Evolutionary conservation across 306 rosid genomes (phyloP).

Genomic region (Pachyrhizus erosus): DNA sequence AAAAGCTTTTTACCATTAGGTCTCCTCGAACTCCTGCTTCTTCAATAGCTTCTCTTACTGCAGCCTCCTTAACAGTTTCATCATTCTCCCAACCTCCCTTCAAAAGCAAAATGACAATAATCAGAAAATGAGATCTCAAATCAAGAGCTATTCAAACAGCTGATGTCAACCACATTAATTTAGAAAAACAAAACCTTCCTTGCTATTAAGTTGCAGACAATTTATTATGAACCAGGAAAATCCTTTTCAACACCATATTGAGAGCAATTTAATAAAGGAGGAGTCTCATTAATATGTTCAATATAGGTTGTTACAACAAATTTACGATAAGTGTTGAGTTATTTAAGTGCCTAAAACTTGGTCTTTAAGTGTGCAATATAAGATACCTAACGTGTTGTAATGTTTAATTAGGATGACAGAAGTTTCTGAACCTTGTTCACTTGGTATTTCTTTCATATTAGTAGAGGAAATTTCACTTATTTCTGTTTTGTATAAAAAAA

Average conservation of each 20-base stretch:
- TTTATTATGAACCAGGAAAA: slow-evolving; percentile 9
- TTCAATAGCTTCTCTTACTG: slow-evolving; percentile 75
- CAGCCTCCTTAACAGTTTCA: slow-evolving; percentile 77
- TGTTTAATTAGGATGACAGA: background rate
- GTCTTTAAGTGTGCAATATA: background rate
- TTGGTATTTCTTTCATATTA: background rate
- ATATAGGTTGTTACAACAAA: background rate
- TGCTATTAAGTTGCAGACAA: background rate
- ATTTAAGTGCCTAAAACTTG: background rate
- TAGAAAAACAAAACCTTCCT: slow-evolving; percentile 17
- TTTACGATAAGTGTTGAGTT: background rate
- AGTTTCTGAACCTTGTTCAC: background rate
- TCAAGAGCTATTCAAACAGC: background rate
- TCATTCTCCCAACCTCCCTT: slow-evolving; percentile 90
- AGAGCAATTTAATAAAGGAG: background rate
- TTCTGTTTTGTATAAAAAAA: background rate
- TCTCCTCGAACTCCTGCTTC: slow-evolving; percentile 83
- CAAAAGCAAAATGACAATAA: slow-evolving; percentile 30
- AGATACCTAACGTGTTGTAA: background rate
- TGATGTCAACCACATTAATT: background rate
- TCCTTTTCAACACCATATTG: background rate
- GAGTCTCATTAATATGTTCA: slow-evolving; percentile 11
- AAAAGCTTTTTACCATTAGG: slow-evolving; percentile 54
- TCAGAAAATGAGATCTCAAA: slow-evolving; percentile 20
- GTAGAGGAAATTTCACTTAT: background rate